A percentile compares a stretch with the other conserved stretches of the same genome.
These are phyloP conservation scores for Dactylellina parvicollis DNA, from an alignment of 2,329 filamentous ascomycete genomes.

Conservation along the genomic window DNA sequence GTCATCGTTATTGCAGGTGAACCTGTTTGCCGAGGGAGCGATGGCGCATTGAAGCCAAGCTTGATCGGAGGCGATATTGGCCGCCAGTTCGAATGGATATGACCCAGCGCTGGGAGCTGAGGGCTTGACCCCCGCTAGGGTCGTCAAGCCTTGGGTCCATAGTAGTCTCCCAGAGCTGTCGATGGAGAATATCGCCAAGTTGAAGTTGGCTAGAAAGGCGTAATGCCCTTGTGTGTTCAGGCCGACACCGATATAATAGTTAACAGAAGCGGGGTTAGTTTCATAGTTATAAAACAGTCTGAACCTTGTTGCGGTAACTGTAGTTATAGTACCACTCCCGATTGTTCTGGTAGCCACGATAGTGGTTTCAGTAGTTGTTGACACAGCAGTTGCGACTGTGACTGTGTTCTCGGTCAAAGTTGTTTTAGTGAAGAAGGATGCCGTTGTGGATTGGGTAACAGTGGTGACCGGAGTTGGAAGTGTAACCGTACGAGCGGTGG, in stretches of 20 bases:
- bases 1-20: not conserved
- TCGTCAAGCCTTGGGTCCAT: not conserved
- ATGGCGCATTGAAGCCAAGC: not conserved
- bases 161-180: conserved; percentile 6
- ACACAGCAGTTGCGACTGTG: not conserved
- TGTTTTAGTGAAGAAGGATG: not conserved
- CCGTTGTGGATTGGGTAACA: not conserved
- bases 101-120: not conserved
- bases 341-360: conserved; percentile 9
- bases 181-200: not conserved
- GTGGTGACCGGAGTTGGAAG: conserved; percentile 17
- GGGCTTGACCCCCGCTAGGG: not conserved
- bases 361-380: not conserved
- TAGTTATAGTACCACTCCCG: not conserved
- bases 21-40: not conserved
- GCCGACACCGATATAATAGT: not conserved
- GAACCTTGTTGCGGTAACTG: not conserved
- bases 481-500: not conserved
- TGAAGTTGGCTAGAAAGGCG: not conserved
- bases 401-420: conserved; percentile 3
- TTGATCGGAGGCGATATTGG: not conserved
- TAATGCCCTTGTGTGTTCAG: not conserved
- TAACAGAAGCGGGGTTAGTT: not conserved
- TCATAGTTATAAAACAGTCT: not conserved
- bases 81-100: not conserved